These are phyloP conservation scores for Pseudogymnoascus sp. DNA, from an alignment of 2,329 filamentous ascomycete species.

Conservation along the genomic window DNA sequence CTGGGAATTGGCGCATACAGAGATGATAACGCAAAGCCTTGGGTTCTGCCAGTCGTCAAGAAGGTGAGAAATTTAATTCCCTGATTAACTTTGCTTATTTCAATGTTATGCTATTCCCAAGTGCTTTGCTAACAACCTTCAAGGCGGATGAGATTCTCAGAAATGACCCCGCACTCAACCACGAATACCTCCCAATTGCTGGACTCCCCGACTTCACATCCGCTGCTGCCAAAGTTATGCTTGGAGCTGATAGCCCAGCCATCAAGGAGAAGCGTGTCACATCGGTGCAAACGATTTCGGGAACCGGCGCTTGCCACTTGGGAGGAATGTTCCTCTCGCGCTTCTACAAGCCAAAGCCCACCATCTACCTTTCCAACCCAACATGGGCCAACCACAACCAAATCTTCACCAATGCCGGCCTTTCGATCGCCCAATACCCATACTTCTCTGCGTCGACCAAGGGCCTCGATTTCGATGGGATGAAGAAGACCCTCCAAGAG, in stretches of 20 bases:
- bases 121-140: constrained; percentile 11
- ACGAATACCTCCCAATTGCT: constrained; percentile 96
- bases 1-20: constrained; percentile 88
- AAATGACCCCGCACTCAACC: constrained; percentile 84
- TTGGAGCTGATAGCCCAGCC: constrained; percentile 72
- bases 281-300: constrained; percentile 91
- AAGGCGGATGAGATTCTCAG: constrained; percentile 87
- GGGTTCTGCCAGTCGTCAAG: constrained; percentile 92
- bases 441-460: constrained; percentile 89
- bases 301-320: constrained; percentile 89
- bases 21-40: constrained; percentile 91
- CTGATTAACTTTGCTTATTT: constrained; percentile 5
- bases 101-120: not conserved
- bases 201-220: constrained; percentile 78
- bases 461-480: constrained; percentile 85
- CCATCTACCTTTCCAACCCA: constrained; percentile 85
- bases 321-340: constrained; percentile 88
- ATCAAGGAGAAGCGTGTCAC: constrained; percentile 73
- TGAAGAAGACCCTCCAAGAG: constrained; percentile 61
- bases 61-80: constrained; percentile 55
- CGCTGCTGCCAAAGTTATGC: constrained; percentile 83
- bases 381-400: constrained; percentile 99
- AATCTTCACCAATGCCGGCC: constrained; percentile 86
- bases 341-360: constrained; percentile 71
- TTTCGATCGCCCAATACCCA: constrained; percentile 75